Percentiles rank a stretch among this genome's conserved stretches.
Conservation (phyloP, 306 rosid genomes). For the Geum urbanum region DNA sequence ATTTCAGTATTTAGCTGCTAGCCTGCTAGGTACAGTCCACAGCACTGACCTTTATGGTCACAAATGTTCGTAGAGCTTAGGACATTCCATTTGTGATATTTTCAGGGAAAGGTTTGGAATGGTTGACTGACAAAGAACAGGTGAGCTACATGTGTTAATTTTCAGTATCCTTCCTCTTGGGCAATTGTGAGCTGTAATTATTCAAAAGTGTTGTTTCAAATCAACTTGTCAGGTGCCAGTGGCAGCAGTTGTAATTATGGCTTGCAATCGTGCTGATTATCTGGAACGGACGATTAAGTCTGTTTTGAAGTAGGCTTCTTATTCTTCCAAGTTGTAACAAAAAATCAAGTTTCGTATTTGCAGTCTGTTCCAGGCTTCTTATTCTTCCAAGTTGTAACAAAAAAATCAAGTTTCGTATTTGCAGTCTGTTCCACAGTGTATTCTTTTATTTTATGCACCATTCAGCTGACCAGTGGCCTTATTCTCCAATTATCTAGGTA, state of each 20-base stretch:
- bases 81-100: constrained; percentile 26
- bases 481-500: constrained; percentile 48
- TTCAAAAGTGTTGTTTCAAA: constrained; percentile 21
- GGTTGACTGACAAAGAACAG: constrained; percentile 69
- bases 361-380: constrained; percentile 24
- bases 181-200: constrained; percentile 20
- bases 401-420: constrained; percentile 40
- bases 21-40: background rate
- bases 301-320: constrained; percentile 60
- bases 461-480: constrained; percentile 29
- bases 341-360: constrained; percentile 39
- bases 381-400: background rate
- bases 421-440: constrained; percentile 7
- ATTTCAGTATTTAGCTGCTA: constrained; percentile 2
- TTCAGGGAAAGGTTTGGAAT: constrained; percentile 68
- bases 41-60: constrained; percentile 3
- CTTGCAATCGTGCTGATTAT: constrained; percentile 97
- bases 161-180: constrained; percentile 18
- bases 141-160: constrained; percentile 39
- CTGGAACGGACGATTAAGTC: constrained; percentile 80
- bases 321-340: background rate
- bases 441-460: constrained; percentile 13
- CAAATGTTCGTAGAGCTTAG: constrained; percentile 27
- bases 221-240: constrained; percentile 68
- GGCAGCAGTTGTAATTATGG: constrained; percentile 98